A percentile compares a stretch with the other conserved stretches of the same genome.
Evolutionary conservation across 1,284 basidiomycete genomes (phyloP).

Genomic region (Austroboletus niveus): DNA sequence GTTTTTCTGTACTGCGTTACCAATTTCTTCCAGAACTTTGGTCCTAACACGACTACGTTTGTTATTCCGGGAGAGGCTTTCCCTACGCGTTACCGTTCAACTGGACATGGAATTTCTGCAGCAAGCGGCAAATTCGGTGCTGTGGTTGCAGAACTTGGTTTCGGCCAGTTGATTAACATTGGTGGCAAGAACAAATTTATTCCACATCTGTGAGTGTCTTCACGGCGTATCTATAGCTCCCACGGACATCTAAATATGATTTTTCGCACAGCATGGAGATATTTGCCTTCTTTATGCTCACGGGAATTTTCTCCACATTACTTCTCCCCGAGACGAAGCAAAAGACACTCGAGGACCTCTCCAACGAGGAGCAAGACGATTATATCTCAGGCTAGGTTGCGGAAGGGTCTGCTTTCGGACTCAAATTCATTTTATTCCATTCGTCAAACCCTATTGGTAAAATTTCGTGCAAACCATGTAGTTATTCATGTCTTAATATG

Average conservation of each 20-base stretch:
- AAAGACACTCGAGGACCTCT: constrained; percentile 5
- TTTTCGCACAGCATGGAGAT: background rate
- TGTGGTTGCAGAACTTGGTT: constrained; percentile 63
- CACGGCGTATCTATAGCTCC: background rate
- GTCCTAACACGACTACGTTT: constrained; percentile 72
- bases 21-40: constrained; percentile 54
- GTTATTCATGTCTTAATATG: constrained; percentile 7
- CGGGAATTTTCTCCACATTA: constrained; percentile 6
- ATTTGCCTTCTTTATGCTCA: constrained; percentile 10
- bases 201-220: constrained; percentile 35
- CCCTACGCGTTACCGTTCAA: constrained; percentile 70
- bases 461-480: too few species aligned
- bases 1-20: constrained; percentile 61
- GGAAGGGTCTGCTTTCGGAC: background rate
- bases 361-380: constrained; percentile 12
- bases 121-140: constrained; percentile 68
- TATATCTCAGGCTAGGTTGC: constrained; percentile 39
- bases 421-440: background rate
- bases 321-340: constrained; percentile 9
- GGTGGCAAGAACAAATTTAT: constrained; percentile 44
- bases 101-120: constrained; percentile 67
- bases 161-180: constrained; percentile 48
- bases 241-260: background rate
- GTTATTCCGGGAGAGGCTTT: constrained; percentile 69
- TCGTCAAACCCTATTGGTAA: background rate